Percentiles rank a stretch among this genome's conserved stretches.
Evolutionary conservation across 2,329 filamentous ascomycete genomes (phyloP).

Genomic region (Fusarium liriodendri): DNA sequence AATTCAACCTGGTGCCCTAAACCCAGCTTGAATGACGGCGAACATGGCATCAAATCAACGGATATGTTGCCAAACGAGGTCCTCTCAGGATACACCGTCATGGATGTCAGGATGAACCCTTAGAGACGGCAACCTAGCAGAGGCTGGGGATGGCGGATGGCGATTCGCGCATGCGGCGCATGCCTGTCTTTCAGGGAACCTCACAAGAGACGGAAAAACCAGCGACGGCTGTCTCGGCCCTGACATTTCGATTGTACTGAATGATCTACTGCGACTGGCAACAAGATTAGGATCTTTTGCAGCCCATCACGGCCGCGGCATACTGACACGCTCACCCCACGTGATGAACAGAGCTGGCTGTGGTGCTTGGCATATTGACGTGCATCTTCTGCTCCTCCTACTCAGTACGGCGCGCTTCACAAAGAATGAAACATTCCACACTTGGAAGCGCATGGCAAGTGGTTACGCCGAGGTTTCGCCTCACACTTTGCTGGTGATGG

Average conservation of each 20-base stretch:
- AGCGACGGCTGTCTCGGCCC: background rate
- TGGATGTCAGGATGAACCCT: too few species aligned
- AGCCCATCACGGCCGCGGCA: background rate
- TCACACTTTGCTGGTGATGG: background rate
- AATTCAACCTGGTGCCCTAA: too few species aligned
- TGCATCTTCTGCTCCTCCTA: background rate
- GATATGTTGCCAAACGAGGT: too few species aligned
- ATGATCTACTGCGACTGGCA: constrained; percentile 11
- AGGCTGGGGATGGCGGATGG: background rate
- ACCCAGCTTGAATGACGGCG: too few species aligned
- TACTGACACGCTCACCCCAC: background rate
- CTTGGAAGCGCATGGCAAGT: background rate
- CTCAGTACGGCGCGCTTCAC: background rate
- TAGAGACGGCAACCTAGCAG: too few species aligned
- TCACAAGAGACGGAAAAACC: background rate
- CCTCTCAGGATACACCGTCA: too few species aligned
- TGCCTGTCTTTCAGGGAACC: constrained; percentile 3
- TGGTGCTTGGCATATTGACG: background rate
- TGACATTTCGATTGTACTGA: constrained; percentile 5
- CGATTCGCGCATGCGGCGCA: constrained; percentile 5
- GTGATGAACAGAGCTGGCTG: background rate
- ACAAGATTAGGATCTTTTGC: background rate
- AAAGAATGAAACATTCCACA: background rate
- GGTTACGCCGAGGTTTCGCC: background rate
- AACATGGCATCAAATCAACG: too few species aligned